These are phyloP conservation scores for Erythrophleum ivorense DNA, from an alignment of 331 rosid genomes.

Conservation along the genomic window DNA sequence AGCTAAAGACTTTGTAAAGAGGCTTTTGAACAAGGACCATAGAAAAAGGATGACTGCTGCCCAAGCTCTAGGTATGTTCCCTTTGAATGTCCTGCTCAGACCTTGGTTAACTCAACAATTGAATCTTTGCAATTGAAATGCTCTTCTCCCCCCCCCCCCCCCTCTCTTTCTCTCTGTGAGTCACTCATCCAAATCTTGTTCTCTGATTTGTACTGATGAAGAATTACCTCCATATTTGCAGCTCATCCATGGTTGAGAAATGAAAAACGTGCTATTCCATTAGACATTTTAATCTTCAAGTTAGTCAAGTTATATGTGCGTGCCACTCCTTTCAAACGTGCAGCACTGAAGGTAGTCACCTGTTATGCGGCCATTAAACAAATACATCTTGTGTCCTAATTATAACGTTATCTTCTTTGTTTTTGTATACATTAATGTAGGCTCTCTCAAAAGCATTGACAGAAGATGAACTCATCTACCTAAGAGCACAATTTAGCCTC, in stretches of 20 bases:
- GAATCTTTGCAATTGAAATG: conserved; percentile 31
- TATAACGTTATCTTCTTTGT: conserved; percentile 26
- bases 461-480: conserved; percentile 84
- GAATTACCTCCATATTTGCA: conserved; percentile 51
- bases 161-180: too few species aligned
- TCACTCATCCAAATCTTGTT: conserved; percentile 23
- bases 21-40: conserved; percentile 95
- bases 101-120: conserved; percentile 12
- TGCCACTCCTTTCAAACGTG: conserved; percentile 82
- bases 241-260: conserved; percentile 97
- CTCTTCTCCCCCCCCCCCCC: background rate
- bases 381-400: conserved; percentile 24
- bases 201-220: conserved; percentile 30
- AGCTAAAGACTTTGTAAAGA: conserved; percentile 92
- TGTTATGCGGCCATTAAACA: conserved; percentile 23
- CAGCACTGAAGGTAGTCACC: conserved; percentile 78
- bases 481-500: conserved; percentile 77
- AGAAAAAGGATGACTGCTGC: conserved; percentile 96
- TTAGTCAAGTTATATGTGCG: conserved; percentile 76
- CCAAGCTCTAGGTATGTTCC: conserved; percentile 80
- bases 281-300: conserved; percentile 84
- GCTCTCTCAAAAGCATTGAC: conserved; percentile 86
- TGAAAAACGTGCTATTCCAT: conserved; percentile 67
- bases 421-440: conserved; percentile 48
- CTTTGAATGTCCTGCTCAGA: conserved; percentile 35